Conservation (phyloP, 2,329 filamentous ascomycete species). For the Alternaria sp. region DNA sequence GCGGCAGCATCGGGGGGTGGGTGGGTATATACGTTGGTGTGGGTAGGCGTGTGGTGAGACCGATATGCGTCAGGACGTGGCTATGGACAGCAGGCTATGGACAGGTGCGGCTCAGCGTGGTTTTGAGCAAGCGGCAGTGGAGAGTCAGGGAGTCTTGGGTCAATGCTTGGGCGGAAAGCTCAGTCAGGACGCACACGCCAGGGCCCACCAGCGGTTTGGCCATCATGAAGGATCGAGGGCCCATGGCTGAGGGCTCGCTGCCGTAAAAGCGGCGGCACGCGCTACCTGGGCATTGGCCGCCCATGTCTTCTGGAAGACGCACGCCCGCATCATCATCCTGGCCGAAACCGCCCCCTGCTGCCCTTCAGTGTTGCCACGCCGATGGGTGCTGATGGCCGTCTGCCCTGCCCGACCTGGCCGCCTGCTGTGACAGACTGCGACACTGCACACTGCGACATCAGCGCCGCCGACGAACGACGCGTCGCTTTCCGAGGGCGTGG, state of each 20-base stretch:
- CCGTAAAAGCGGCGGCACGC: slow-evolving; percentile 20
- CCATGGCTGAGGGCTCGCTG: slow-evolving; percentile 14
- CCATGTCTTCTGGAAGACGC: slow-evolving; percentile 28
- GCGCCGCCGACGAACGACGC: background rate
- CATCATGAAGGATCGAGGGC: slow-evolving; percentile 6
- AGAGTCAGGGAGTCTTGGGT: slow-evolving; percentile 24
- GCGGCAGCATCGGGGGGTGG: background rate
- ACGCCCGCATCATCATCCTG: slow-evolving; percentile 17
- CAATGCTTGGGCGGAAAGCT: slow-evolving; percentile 27
- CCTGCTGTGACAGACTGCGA: background rate
- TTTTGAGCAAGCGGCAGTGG: slow-evolving; percentile 40
- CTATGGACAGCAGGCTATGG: slow-evolving; percentile 9
- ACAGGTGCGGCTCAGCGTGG: slow-evolving; percentile 45
- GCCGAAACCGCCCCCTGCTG: slow-evolving; percentile 12
- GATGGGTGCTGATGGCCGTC: background rate
- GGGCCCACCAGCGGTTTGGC: slow-evolving; percentile 21
- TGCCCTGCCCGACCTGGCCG: background rate
- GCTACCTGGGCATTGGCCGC: slow-evolving; percentile 5
- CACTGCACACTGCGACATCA: background rate
- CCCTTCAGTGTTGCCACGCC: slow-evolving; percentile 4
- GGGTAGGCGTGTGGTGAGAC: slow-evolving; percentile 8
- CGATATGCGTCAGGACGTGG: background rate
- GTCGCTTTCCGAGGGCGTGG: slow-evolving; percentile 2
- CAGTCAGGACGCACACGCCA: slow-evolving; percentile 25
- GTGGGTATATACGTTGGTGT: background rate